Conservation (phyloP, 768 basidiomycete species). For the Hebeloma cylindrosporum region DNA sequence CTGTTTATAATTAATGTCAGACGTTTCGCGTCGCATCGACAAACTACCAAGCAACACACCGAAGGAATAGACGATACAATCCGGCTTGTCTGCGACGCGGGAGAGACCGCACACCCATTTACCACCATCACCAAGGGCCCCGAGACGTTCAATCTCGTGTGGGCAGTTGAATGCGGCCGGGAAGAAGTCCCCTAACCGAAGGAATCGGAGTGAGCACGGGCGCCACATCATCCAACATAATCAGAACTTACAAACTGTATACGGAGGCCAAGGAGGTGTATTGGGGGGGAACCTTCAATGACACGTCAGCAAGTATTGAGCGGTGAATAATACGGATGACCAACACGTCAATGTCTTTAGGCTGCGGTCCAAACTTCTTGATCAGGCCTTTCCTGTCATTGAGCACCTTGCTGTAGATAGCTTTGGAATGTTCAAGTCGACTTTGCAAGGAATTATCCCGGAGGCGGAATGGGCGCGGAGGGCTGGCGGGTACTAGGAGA, state of each 20-base stretch:
- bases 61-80: constrained; percentile 63
- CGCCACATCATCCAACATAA: not conserved
- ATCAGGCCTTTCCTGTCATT: constrained; percentile 47
- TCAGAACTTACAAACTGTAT: constrained; percentile 52
- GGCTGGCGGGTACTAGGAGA: constrained; percentile 40
- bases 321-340: constrained; percentile 15
- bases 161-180: constrained; percentile 53
- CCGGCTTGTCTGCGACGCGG: constrained; percentile 48
- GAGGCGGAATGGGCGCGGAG: constrained; percentile 17
- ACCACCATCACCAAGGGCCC: constrained; percentile 63
- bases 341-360: constrained; percentile 48
- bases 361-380: constrained; percentile 51
- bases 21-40: not conserved
- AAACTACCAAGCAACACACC: too few species aligned
- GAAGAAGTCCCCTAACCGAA: constrained; percentile 51
- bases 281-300: constrained; percentile 51
- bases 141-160: constrained; percentile 47
- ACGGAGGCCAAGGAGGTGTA: constrained; percentile 53
- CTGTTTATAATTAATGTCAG: constrained; percentile 17
- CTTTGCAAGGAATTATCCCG: constrained; percentile 35
- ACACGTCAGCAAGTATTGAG: not conserved
- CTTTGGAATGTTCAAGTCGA: constrained; percentile 43
- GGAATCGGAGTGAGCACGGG: not conserved
- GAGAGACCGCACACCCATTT: constrained; percentile 71
- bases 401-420: constrained; percentile 45